Evolutionary conservation across 306 rosid genomes (phyloP).

Genomic region (Quercus cerris): DNA sequence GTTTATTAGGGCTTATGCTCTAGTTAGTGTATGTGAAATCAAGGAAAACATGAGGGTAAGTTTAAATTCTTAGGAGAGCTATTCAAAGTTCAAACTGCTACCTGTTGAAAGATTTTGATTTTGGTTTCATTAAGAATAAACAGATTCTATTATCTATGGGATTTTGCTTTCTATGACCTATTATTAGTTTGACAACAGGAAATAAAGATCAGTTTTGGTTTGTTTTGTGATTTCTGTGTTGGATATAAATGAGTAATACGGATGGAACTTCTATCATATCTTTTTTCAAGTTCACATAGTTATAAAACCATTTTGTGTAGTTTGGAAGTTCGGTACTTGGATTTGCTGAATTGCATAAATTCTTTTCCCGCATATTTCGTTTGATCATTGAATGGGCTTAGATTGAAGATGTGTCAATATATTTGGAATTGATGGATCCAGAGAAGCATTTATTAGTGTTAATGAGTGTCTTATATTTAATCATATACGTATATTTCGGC

Average conservation of each 20-base stretch:
- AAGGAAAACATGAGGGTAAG: not conserved
- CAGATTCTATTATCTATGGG: not conserved
- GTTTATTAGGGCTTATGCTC: conserved; percentile 15
- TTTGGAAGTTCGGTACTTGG: conserved; percentile 20
- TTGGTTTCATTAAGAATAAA: not conserved
- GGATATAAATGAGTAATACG: conserved; percentile 5
- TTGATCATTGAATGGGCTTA: conserved; percentile 19
- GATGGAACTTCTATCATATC: not conserved
- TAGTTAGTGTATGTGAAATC: conserved; percentile 24
- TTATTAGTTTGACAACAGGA: not conserved
- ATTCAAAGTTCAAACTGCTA: not conserved
- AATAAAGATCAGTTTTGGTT: not conserved
- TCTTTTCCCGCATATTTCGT: not conserved
- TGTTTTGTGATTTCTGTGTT: conserved; percentile 22
- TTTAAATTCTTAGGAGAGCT: not conserved
- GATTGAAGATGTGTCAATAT: not conserved
- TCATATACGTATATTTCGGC: not conserved
- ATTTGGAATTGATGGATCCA: conserved; percentile 21
- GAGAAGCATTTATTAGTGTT: conserved; percentile 10
- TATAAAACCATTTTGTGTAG: conserved; percentile 15
- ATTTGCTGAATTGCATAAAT: conserved; percentile 10
- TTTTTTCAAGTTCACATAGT: not conserved
- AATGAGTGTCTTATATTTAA: conserved; percentile 14
- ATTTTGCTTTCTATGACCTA: not conserved
- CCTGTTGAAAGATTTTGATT: conserved; percentile 8